Conservation (phyloP, 2,329 filamentous ascomycete species). For the Pseudogymnoascus sp. region DNA sequence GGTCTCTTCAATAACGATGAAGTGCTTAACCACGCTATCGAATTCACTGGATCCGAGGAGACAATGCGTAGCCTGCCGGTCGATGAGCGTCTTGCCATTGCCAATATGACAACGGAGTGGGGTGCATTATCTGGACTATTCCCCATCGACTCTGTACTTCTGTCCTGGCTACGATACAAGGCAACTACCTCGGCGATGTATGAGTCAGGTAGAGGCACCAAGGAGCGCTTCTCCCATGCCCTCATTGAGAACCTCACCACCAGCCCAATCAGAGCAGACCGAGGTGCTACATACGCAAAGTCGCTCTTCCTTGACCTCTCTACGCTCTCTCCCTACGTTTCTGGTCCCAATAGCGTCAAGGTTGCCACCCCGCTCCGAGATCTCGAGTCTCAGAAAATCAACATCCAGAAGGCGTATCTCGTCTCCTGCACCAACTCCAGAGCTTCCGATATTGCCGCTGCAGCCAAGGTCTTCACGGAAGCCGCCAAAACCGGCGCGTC, state of each 20-base stretch:
- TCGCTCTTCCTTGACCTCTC: constrained; percentile 72
- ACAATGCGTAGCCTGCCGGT: constrained; percentile 66
- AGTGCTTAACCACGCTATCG: constrained; percentile 83
- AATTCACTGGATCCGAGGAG: constrained; percentile 74
- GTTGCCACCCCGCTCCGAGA: constrained; percentile 68
- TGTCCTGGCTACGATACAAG: constrained; percentile 67
- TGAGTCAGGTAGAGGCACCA: constrained; percentile 36
- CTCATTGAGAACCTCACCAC: constrained; percentile 63
- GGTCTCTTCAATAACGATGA: constrained; percentile 80
- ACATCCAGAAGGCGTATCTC: constrained; percentile 75
- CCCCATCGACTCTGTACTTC: constrained; percentile 66
- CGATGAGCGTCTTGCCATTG: constrained; percentile 64
- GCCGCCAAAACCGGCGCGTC: constrained; percentile 53
- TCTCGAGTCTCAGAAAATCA: constrained; percentile 65
- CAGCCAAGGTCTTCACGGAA: constrained; percentile 77
- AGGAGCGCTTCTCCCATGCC: constrained; percentile 59
- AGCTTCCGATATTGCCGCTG: constrained; percentile 70
- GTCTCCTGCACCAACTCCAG: constrained; percentile 86
- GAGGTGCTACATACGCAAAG: constrained; percentile 74
- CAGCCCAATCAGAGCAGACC: constrained; percentile 61
- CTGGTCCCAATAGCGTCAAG: constrained; percentile 88
- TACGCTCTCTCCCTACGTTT: constrained; percentile 73
- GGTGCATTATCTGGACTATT: constrained; percentile 66
- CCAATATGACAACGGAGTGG: constrained; percentile 80
- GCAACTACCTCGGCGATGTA: constrained; percentile 63